Base-by-base conservation (phyloP, 257 asterid species). In the Solanum corneliomulleri region DNA sequence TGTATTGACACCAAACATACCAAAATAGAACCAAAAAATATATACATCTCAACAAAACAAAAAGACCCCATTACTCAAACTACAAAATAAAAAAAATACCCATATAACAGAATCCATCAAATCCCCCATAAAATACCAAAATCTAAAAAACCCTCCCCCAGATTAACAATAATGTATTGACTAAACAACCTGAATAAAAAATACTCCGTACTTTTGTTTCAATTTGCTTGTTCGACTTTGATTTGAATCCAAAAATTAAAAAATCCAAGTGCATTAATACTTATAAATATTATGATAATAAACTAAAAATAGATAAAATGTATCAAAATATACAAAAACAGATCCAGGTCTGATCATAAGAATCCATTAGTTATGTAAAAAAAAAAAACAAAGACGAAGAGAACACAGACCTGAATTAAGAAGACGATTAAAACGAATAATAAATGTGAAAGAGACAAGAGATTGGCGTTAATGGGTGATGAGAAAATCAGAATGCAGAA, bases 401-500 rank as follows among this genome's bases (percentile, higher is more conserved):
- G 18, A 58, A n/a, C 31, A 11, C 66, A 7, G 33, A 11, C 33
- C 70, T 62, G 70, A 62, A 11, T 62, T 33, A 23, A 62, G 31
- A n/a, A 62, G 31, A n/a, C 16, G 33, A n/a, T 2, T 11, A 62
- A 62, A 62, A n/a, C 4, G 12, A 20, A 58, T 20, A 58, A 21
- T 58, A 58, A 58, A 58, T 58, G 66, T 21, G 66, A 58, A 3
- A 20, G 66, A 58, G 20, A 20, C 66, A 58, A 58, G 25, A 56
- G 66, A 20, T 20, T 20, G 62, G 27, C 12, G 66, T 58, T 20
- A 78, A 76, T 83, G 88, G 92, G 89, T 88, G 74, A 86, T 84
- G 25, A 87, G 74, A 83, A 37, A 86, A 85, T 86, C 78, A 52
- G 82, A 76, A 52, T 80, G 68, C 41, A 27, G 85, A 80, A 47